Base-by-base conservation (phyloP, 140 eudicot species). In the Cichorium intybus region DNA sequence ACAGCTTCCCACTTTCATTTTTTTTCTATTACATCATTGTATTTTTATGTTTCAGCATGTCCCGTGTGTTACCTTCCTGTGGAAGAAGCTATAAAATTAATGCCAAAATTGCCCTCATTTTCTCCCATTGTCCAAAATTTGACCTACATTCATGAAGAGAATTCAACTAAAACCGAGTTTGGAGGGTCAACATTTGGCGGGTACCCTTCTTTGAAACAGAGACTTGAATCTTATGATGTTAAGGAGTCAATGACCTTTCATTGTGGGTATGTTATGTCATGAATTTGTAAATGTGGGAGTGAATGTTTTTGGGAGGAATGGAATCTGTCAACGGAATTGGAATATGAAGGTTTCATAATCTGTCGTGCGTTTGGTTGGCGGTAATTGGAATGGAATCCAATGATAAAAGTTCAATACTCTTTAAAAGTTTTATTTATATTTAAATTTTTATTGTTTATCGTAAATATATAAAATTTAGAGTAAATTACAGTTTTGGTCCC, bases 161-260 rank as follows among this genome's bases (percentile, higher is more conserved):
- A 80, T 70, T 58, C 48, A 47, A 75, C 87, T 4, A 80, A 65
- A 83, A 75, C 77, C 34, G 90, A 87, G 80, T 83, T 87, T 77
- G 95, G 95, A 60, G 95, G 95, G 41, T 86, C 95, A 20, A 81
- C 53, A 23, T 86, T 86, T 24, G 90, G 95, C 24, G 95, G 95
- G 68, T 87, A 80, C 68, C 87, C 95, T 62, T 83, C 95, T 41
- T 59, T 87, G 55, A 60, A 64, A 29, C 84, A 80, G 69, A 80
- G 95, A 76, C 64, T 48, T 53, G 85, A 83, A 60, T 83, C 95
- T 27, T 87, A 75, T 75, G 81, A 87, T 39, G 60, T 87, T 47
- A 80, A 77, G 50, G 95, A 87, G 83, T 80, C 90, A 17, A 83
- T 87, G 95, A 62, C 51, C n/a, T 80, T 87, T 72, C 90, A 83